A percentile compares a stretch with the other conserved stretches of the same genome.
These are phyloP conservation scores for Periconia macrospinosa DNA, from an alignment of 2,329 filamentous ascomycete species.

Conservation along the genomic window DNA sequence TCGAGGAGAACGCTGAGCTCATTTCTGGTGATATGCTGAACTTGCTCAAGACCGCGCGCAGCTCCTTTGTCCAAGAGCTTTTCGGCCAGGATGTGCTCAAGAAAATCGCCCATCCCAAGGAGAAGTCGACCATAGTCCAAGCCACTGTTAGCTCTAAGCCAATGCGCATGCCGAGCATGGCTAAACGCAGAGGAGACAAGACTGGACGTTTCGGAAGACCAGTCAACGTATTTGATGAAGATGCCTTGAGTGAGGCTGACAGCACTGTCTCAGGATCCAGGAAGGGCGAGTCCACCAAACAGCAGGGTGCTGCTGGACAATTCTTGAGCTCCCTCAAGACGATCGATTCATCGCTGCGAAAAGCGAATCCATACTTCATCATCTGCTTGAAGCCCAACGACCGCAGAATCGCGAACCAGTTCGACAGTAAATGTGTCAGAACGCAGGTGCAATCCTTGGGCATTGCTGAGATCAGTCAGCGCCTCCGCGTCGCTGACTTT, in stretches of 20 bases:
- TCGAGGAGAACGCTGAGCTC: conserved; percentile 95
- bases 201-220: conserved; percentile 50
- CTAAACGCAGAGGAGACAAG: conserved; percentile 71
- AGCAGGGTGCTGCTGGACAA: conserved; percentile 89
- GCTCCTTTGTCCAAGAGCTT: conserved; percentile 82
- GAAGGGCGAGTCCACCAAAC: conserved; percentile 47
- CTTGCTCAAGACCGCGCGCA: conserved; percentile 84
- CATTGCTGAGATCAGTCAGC: conserved; percentile 94
- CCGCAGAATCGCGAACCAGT: conserved; percentile 94
- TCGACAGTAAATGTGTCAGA: conserved; percentile 97
- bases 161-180: conserved; percentile 87
- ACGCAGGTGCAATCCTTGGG: conserved; percentile 94
- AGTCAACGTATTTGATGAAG: conserved; percentile 48
- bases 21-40: conserved; percentile 96
- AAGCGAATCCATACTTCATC: conserved; percentile 92
- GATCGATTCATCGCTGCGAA: conserved; percentile 82
- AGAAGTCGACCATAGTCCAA: conserved; percentile 89
- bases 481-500: conserved; percentile 90
- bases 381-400: conserved; percentile 99
- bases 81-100: conserved; percentile 96
- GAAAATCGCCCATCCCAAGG: conserved; percentile 89
- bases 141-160: conserved; percentile 96
- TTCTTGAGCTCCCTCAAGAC: conserved; percentile 89
- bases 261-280: conserved; percentile 47
- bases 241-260: conserved; percentile 48